Percentiles rank a stretch among this genome's conserved stretches.
Evolutionary conservation across 148 eudicot genomes (phyloP).

Genomic region (Cornus controversa): DNA sequence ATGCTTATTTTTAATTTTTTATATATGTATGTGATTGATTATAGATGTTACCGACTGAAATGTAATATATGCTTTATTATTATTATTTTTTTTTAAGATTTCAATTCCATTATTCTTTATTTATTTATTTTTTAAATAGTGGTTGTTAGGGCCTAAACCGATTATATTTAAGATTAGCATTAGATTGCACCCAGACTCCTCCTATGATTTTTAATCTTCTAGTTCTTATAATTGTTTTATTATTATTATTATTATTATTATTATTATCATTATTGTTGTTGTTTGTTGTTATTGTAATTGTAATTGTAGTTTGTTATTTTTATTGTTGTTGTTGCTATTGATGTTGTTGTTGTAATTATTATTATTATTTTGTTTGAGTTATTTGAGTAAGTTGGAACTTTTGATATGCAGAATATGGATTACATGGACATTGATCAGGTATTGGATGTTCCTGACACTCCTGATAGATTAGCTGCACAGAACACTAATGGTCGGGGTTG

Average conservation of each 20-base stretch:
- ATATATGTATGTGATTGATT: not conserved
- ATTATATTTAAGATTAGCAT: too few relatives aligned
- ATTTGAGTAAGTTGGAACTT: not conserved
- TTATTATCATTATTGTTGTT: too few relatives aligned
- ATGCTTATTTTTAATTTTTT: too few relatives aligned
- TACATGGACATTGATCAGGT: constrained; percentile 50
- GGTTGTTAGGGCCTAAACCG: too few relatives aligned
- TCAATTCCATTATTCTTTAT: too few relatives aligned
- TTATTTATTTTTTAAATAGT: too few relatives aligned
- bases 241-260: not conserved
- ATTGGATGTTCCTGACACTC: constrained; percentile 73
- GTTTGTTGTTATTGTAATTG: not conserved
- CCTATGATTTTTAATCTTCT: not conserved
- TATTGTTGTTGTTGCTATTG: not conserved
- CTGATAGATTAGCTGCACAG: constrained; percentile 43
- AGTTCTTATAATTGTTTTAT: too few relatives aligned
- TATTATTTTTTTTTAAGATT: not conserved
- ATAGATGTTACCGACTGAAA: not conserved
- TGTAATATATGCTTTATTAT: not conserved
- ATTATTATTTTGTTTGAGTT: not conserved
- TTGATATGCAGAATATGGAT: constrained; percentile 41
- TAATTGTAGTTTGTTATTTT: too few relatives aligned
- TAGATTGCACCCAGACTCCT: too few relatives aligned
- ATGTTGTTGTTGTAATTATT: not conserved
- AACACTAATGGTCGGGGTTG: constrained; percentile 13